Percentiles rank a stretch among this genome's conserved stretches.
These are phyloP conservation scores for Lyophyllum decastes DNA, from an alignment of 768 basidiomycete species.

Conservation along the genomic window DNA sequence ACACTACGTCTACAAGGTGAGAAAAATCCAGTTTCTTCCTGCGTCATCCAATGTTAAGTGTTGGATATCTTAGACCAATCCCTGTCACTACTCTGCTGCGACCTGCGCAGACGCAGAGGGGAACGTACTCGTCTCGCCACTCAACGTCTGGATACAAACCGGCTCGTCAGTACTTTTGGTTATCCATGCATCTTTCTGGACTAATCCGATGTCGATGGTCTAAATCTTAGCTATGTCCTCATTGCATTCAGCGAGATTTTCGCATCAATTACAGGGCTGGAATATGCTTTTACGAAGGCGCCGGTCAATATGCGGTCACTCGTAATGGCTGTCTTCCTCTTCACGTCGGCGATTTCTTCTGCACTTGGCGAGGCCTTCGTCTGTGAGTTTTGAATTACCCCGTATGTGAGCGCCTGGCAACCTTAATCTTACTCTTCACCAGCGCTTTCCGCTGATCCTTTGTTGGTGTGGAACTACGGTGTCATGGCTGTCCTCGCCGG, in stretches of 20 bases:
- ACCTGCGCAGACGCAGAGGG: conserved; percentile 46
- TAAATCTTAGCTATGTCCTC: conserved; percentile 51
- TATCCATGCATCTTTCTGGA: background rate
- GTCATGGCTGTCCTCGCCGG: conserved; percentile 56
- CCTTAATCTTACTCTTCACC: conserved; percentile 1
- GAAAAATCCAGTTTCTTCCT: conserved; percentile 34
- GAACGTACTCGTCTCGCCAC: conserved; percentile 51
- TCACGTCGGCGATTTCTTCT: conserved; percentile 58
- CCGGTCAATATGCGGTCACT: conserved; percentile 87
- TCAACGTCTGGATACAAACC: conserved; percentile 81
- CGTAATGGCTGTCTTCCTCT: conserved; percentile 72
- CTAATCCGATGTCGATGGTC: background rate
- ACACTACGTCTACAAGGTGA: conserved; percentile 72
- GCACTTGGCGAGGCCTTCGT: conserved; percentile 75
- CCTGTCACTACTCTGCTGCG: conserved; percentile 53
- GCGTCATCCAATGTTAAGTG: too few species aligned
- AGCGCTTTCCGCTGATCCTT: conserved; percentile 69
- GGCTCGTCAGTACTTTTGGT: conserved; percentile 50
- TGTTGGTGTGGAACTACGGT: conserved; percentile 77
- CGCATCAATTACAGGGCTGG: conserved; percentile 79
- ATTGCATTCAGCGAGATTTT: conserved; percentile 77
- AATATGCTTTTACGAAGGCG: conserved; percentile 90
- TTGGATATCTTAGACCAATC: conserved; percentile 42
- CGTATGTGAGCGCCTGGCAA: background rate
- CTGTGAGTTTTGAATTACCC: conserved; percentile 41